Percentiles rank a stretch among this genome's conserved stretches.
Evolutionary conservation across 1,284 basidiomycete species (phyloP).

Genomic region (Ustilago esculenta): DNA sequence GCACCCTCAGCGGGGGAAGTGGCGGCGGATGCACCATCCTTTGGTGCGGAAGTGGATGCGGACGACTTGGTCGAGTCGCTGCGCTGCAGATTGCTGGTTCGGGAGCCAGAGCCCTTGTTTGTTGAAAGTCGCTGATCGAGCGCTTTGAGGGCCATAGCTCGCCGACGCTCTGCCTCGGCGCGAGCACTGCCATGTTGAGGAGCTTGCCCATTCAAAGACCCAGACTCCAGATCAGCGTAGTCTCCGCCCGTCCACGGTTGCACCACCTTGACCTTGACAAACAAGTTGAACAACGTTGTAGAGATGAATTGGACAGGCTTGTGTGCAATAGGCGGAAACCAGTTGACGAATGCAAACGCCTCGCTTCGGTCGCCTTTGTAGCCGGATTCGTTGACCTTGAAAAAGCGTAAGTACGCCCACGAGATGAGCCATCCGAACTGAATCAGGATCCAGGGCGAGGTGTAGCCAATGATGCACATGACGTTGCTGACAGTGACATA

Average conservation of each 20-base stretch:
- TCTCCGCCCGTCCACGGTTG: conserved; percentile 71
- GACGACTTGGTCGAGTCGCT: conserved; percentile 29
- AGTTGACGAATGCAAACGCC: conserved; percentile 92
- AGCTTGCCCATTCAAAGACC: conserved; percentile 73
- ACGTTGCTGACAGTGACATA: conserved; percentile 91
- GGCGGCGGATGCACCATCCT: background rate
- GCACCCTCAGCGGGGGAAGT: background rate
- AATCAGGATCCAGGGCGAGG: conserved; percentile 93
- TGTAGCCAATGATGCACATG: conserved; percentile 84
- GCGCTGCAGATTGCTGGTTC: conserved; percentile 21
- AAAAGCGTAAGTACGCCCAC: conserved; percentile 95
- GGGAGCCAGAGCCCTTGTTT: conserved; percentile 29
- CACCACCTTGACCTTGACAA: conserved; percentile 75
- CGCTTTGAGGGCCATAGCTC: conserved; percentile 91
- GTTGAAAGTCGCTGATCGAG: conserved; percentile 86
- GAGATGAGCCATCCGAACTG: conserved; percentile 95
- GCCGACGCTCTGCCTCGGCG: conserved; percentile 67
- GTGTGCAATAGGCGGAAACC: conserved; percentile 86
- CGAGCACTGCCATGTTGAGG: conserved; percentile 39
- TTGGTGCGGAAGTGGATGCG: conserved; percentile 11
- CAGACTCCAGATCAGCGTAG: conserved; percentile 67
- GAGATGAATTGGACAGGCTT: conserved; percentile 76
- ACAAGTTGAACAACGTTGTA: conserved; percentile 76
- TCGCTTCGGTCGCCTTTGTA: conserved; percentile 86
- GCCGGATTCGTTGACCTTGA: conserved; percentile 79